phyloP scores from a whole-genome alignment of 441 rosid genomes.

The Euphorbia schlechtendalii region DNA sequence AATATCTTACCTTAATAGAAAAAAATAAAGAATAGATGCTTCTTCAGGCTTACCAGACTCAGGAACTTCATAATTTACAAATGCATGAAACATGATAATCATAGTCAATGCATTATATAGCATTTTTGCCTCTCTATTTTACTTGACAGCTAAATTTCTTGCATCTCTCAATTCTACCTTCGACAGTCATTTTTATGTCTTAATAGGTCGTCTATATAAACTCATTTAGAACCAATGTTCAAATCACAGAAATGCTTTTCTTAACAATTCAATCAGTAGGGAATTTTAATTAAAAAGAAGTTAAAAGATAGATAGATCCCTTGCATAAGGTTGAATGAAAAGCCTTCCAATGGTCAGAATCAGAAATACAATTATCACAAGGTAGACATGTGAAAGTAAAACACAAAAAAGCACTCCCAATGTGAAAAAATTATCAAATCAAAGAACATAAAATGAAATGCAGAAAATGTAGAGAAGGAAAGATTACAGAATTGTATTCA shows the following conservation, averaged over 20 bases:
- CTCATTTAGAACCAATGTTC: not conserved
- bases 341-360: not conserved
- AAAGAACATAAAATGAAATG: not conserved
- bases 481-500: constrained; percentile 55
- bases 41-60: not conserved
- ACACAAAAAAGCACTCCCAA: not conserved
- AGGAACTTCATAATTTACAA: not conserved
- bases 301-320: not conserved
- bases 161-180: not conserved
- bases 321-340: not conserved
- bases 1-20: not conserved
- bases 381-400: not conserved
- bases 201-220: not conserved
- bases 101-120: not conserved
- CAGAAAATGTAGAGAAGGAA: constrained; percentile 1
- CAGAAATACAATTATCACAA: not conserved
- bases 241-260: not conserved
- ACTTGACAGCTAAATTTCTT: not conserved
- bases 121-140: not conserved
- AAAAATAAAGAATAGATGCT: not conserved
- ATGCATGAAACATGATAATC: not conserved
- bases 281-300: not conserved
- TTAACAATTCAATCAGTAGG: not conserved
- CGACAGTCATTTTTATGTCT: not conserved
- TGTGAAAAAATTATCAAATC: not conserved